Base-by-base conservation (phyloP, 2,329 filamentous ascomycete species). In the Hansfordia pulvinata region DNA sequence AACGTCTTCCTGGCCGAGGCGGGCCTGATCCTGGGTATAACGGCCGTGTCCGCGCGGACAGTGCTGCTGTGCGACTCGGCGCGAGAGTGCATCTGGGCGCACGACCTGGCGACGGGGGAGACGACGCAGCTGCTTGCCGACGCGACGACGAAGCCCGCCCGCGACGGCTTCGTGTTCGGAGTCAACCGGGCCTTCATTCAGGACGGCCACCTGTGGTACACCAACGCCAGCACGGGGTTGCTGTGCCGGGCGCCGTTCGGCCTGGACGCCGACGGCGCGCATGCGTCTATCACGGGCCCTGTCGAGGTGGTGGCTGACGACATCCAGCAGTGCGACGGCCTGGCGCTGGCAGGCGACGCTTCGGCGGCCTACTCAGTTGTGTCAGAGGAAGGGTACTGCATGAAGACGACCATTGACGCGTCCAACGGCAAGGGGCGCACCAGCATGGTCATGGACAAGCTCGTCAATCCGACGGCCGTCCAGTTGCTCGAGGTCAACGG, bases 331-430 rank as follows among this genome's bases (percentile, higher is more conserved):
- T 13, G 11, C 11, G 21, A 23, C 21, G 21, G 21, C 6, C 13
- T 23, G 6, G 21, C 11, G 12, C 10, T 23, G 12, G 13, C 21
- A 9, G 7, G 5, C 6, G 21, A 23, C 21, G 21, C 8, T 9
- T 5, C 4, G 21, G 16, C 21, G 11, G 21, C 21, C 12, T 23
- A 23, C 21, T 11, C 13, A 5, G 5, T 5, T 6, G n/a, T n/a
- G n/a, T n/a, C n/a, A n/a, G n/a, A n/a, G n/a, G n/a, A n/a, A n/a
- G n/a, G n/a, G n/a, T n/a, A n/a, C n/a, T 23, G 21, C 21, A 23
- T 23, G 21, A 23, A 23, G 21, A 14, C 16, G 21, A 23, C 21
- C 6, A n/a, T n/a, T n/a, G n/a, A n/a, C n/a, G n/a, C n/a, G n/a
- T n/a, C n/a, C n/a, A n/a, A n/a, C n/a, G n/a, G n/a, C n/a, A n/a